Evolutionary conservation across 1,284 basidiomycete species (phyloP), one percentile per base, ranked within the genome.

Genomic region (Ganoderma resinaceum): DNA sequence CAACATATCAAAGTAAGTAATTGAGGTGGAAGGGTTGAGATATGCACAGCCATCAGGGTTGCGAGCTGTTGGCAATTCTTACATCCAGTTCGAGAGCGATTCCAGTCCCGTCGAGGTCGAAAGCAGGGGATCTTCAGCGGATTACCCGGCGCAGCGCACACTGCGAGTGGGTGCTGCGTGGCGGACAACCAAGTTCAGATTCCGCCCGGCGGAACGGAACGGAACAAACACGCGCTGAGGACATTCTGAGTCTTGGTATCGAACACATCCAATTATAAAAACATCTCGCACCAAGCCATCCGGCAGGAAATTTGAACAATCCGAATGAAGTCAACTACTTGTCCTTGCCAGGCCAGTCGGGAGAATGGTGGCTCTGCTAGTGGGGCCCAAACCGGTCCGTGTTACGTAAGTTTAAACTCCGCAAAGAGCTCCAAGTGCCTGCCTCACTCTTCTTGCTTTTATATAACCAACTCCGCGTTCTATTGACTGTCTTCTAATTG

Each of bases 51-150:
- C 46, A 49, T 49, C 46, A 14, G 11, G 2, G 46, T 14, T 26
- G 23, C 8, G 23, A 49, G 46, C 20, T 12, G 23, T 23, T 26
- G 46, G 23, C 46, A 12, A 49, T 26, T 26, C 23, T 12, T 9
- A 26, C 46, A 11, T 26, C 9, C 46, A 23, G 46, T 49, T 49
- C 46, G 46, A 49, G 23, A 49, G 23, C 46, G 46, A 49, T 26
- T 49, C 46, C 46, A 49, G 46, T 49, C 46, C 23, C 46, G 46
- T 49, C 46, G 46, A 49, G 23, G 46, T 49, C 46, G 46, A 49
- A 49, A 26, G 11, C 23, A 49, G 46, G 26, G n/a, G 23, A 26
- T 14, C 46, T 49, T 11, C 23, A 49, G 23, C 12, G 23, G 23
- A 49, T 49, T 49, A 49, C 46, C 23, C 23, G 23, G 23, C 46